phyloP scores from a whole-genome alignment of 73 alveolate genomes.

The Paramecium caudatum region DNA sequence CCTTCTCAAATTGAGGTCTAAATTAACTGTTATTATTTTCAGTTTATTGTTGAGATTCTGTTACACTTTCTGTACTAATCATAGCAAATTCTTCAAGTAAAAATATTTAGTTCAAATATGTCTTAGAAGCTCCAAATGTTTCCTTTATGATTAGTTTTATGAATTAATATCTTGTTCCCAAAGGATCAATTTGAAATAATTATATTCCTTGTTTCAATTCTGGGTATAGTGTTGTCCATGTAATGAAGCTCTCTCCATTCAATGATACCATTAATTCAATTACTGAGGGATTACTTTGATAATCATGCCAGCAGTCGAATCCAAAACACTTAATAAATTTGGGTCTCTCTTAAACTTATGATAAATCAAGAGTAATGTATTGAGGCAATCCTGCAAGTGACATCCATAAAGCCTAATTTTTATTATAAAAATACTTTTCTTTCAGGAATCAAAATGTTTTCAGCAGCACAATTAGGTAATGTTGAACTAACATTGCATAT shows the following conservation, averaged over 20 bases:
- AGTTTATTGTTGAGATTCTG: constrained; percentile 57
- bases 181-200: constrained; percentile 77
- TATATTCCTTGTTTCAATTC: constrained; percentile 76
- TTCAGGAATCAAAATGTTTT: constrained; percentile 23
- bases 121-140: constrained; percentile 80
- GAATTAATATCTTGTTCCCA: constrained; percentile 69
- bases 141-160: constrained; percentile 75
- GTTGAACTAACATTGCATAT: constrained; percentile 41
- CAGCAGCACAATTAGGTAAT: constrained; percentile 63
- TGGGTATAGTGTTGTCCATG: constrained; percentile 79
- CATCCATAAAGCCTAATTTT: constrained; percentile 76
- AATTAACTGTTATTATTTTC: constrained; percentile 39
- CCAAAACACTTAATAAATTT: constrained; percentile 79
- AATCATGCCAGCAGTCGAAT: constrained; percentile 81
- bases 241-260: constrained; percentile 67
- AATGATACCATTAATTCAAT: constrained; percentile 77
- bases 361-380: constrained; percentile 71
- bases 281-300: constrained; percentile 77
- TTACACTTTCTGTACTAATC: constrained; percentile 52
- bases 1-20: constrained; percentile 11
- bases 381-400: constrained; percentile 80
- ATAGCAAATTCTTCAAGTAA: constrained; percentile 75
- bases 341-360: constrained; percentile 71
- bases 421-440: constrained; percentile 16
- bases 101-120: constrained; percentile 76